A percentile compares a stretch with the other conserved stretches of the same genome.
Evolutionary conservation across 345 rosid species (phyloP).

Genomic region (Eucalyptus urophylla): DNA sequence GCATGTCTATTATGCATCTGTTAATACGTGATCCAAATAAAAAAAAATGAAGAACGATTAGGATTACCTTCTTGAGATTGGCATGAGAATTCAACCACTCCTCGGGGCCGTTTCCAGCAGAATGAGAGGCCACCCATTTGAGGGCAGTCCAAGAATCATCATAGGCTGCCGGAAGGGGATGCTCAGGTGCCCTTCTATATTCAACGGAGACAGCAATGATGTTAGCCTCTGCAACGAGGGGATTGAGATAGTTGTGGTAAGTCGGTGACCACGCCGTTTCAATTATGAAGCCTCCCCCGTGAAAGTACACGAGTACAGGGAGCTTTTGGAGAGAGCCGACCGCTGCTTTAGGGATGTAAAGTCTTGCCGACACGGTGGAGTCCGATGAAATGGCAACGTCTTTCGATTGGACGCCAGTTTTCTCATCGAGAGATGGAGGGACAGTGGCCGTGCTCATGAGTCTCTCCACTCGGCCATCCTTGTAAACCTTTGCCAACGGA

Average conservation of each 20-base stretch:
- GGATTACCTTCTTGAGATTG: background rate
- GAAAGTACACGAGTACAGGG: conserved; percentile 26
- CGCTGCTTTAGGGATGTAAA: conserved; percentile 11
- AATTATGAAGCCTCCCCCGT: conserved; percentile 25
- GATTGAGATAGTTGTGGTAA: background rate
- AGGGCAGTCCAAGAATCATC: conserved; percentile 45
- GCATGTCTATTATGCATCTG: background rate
- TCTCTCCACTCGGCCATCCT: conserved; percentile 24
- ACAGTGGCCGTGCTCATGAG: conserved; percentile 3
- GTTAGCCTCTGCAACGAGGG: background rate
- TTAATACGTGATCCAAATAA: background rate
- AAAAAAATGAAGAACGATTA: background rate
- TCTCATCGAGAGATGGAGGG: conserved; percentile 3
- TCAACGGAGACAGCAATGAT: background rate
- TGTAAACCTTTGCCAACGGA: conserved; percentile 6
- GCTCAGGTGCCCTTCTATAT: conserved; percentile 44
- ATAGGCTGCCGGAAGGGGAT: conserved; percentile 31
- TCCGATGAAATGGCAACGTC: conserved; percentile 5
- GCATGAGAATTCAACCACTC: background rate
- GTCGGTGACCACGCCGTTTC: conserved; percentile 6
- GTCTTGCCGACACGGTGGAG: conserved; percentile 1
- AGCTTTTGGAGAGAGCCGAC: conserved; percentile 2
- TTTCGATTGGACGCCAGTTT: conserved; percentile 12
- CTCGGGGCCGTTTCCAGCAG: conserved; percentile 8
- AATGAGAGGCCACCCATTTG: conserved; percentile 28